phyloP scores from a whole-genome alignment of 805 yeast genomes.

The Kodamaea fukazawae region DNA sequence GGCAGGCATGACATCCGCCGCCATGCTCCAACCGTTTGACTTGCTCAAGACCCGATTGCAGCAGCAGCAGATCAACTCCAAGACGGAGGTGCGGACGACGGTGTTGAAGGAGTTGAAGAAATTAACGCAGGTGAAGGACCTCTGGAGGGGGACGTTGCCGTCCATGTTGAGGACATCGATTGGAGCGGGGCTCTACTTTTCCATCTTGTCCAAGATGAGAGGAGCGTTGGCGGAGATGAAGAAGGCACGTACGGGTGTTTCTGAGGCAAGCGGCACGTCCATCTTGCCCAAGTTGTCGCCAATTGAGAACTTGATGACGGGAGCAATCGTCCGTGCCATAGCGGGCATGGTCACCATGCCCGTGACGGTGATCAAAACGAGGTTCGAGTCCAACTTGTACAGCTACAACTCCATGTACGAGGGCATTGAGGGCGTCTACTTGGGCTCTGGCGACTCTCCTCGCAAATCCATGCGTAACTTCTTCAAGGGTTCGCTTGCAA shows the following conservation, averaged over 20 bases:
- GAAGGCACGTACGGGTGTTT: constrained; percentile 5
- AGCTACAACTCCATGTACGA: constrained; percentile 60
- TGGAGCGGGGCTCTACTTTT: constrained; percentile 84
- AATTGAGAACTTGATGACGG: constrained; percentile 67
- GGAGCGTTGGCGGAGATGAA: constrained; percentile 40
- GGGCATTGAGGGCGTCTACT: constrained; percentile 57
- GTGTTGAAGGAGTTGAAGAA: constrained; percentile 43
- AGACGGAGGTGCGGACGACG: constrained; percentile 24
- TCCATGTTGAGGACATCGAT: constrained; percentile 85
- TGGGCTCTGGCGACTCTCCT: constrained; percentile 16
- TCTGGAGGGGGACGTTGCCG: constrained; percentile 95
- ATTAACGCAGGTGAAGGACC: constrained; percentile 40
- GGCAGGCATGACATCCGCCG: constrained; percentile 82
- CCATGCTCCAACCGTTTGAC: constrained; percentile 84
- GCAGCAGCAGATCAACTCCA: constrained; percentile 35
- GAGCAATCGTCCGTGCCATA: constrained; percentile 72
- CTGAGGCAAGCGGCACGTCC: constrained; percentile 25
- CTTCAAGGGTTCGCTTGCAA: constrained; percentile 84
- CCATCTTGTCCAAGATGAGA: constrained; percentile 65
- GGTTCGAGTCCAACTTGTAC: constrained; percentile 82
- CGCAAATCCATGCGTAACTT: constrained; percentile 56
- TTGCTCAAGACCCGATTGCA: constrained; percentile 84
- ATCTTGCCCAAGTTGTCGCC: constrained; percentile 71
- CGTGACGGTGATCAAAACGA: constrained; percentile 81
- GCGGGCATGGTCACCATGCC: constrained; percentile 95